Evolutionary conservation across 2,329 filamentous ascomycete genomes (phyloP).

Genomic region (Monilinia aucupariae): DNA sequence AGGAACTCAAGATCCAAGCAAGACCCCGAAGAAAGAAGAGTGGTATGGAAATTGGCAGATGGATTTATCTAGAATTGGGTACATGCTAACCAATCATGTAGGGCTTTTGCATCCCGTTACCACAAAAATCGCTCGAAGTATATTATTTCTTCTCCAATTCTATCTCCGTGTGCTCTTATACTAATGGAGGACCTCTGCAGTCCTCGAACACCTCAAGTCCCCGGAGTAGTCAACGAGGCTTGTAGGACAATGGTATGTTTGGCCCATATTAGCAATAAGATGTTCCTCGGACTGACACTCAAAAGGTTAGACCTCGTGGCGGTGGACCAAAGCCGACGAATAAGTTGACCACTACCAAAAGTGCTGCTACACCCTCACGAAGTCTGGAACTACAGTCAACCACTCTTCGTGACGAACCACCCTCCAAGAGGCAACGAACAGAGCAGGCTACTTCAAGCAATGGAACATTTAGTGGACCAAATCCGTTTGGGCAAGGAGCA

Average conservation of each 20-base stretch:
- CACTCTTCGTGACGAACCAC: not conserved
- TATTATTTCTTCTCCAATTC: not conserved
- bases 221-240: not conserved
- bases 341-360: not conserved
- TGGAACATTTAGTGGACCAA: not conserved
- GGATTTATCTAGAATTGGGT: not conserved
- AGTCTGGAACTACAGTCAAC: not conserved
- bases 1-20: constrained; percentile 7
- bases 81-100: not conserved
- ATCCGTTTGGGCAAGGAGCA: not conserved
- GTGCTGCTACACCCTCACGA: not conserved
- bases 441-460: not conserved
- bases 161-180: not conserved
- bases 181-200: not conserved
- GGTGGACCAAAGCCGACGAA: constrained; percentile 2
- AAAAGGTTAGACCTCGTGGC: not conserved
- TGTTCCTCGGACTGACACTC: not conserved
- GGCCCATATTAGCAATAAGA: not conserved
- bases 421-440: not conserved
- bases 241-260: not conserved
- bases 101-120: not conserved
- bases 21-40: not conserved
- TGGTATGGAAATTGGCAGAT: constrained; percentile 12
- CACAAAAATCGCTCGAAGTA: not conserved
- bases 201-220: not conserved